Conservation (phyloP, 495 filamentous ascomycete genomes). For the Lophium mytilinum region DNA sequence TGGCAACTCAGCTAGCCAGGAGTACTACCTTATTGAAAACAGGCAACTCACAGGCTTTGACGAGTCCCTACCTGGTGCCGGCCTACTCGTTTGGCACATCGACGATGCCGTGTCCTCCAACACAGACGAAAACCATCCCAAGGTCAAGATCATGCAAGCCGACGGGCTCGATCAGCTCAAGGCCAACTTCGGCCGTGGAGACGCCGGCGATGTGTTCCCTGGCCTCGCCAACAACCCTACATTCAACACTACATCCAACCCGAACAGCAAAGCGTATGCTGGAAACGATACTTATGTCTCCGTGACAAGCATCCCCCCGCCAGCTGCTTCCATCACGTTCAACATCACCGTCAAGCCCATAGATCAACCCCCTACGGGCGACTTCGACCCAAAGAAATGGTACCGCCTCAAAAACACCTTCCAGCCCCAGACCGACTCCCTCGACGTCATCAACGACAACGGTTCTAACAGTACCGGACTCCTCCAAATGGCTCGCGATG, state of each 20-base stretch:
- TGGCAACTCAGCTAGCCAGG: slow-evolving; percentile 6
- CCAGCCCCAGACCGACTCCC: not conserved
- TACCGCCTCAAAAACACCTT: slow-evolving; percentile 17
- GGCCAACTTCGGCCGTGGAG: not conserved
- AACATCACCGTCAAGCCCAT: slow-evolving; percentile 17
- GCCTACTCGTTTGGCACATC: slow-evolving; percentile 16
- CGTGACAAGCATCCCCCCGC: slow-evolving; percentile 4
- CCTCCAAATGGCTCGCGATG: slow-evolving; percentile 10
- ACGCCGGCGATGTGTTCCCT: slow-evolving; percentile 14
- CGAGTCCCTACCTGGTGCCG: slow-evolving; percentile 7
- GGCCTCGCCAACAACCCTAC: slow-evolving; percentile 5
- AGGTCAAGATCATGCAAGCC: slow-evolving; percentile 12
- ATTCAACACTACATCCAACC: slow-evolving; percentile 10
- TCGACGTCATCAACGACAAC: slow-evolving; percentile 17
- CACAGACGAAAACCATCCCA: slow-evolving; percentile 15
- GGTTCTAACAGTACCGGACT: not conserved
- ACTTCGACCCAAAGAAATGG: slow-evolving; percentile 8
- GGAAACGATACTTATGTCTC: slow-evolving; percentile 14
- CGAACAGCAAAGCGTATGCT: slow-evolving; percentile 12
- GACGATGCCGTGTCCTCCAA: slow-evolving; percentile 5
- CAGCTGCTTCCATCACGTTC: slow-evolving; percentile 10
- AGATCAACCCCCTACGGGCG: slow-evolving; percentile 2
- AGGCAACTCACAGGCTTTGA: slow-evolving; percentile 14
- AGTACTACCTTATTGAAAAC: slow-evolving; percentile 17
- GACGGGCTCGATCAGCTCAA: slow-evolving; percentile 9